These are phyloP conservation scores for Clarireedia paspali DNA, from an alignment of 2,329 filamentous ascomycete genomes.

Conservation along the genomic window DNA sequence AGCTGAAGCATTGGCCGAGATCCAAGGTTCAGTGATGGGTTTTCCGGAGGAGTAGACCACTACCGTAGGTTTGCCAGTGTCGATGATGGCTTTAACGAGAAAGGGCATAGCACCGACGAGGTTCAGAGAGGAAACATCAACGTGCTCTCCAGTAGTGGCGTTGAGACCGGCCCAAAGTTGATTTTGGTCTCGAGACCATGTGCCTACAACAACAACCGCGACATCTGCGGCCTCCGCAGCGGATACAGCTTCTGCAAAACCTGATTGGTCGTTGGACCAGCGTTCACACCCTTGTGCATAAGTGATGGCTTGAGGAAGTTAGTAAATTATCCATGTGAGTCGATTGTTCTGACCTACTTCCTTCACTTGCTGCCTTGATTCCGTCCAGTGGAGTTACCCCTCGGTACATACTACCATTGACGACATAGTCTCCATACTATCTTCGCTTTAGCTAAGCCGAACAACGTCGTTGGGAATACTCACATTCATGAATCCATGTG, in stretches of 20 bases:
- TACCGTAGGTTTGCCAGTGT: slow-evolving; percentile 66
- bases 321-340: background rate
- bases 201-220: slow-evolving; percentile 66
- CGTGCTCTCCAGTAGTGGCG: slow-evolving; percentile 67
- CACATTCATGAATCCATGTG: slow-evolving; percentile 61
- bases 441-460: background rate
- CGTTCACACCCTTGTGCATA: slow-evolving; percentile 65
- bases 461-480: slow-evolving; percentile 25
- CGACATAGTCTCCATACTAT: slow-evolving; percentile 67
- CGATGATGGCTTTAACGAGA: slow-evolving; percentile 59
- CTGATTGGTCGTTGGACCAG: slow-evolving; percentile 63
- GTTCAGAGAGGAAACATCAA: slow-evolving; percentile 55
- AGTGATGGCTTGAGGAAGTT: slow-evolving; percentile 36
- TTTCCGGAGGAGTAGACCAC: slow-evolving; percentile 79
- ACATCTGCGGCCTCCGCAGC: slow-evolving; percentile 61
- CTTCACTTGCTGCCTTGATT: slow-evolving; percentile 52
- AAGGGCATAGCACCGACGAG: slow-evolving; percentile 64
- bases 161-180: slow-evolving; percentile 66
- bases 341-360: slow-evolving; percentile 28
- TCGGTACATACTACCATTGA: slow-evolving; percentile 48
- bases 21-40: slow-evolving; percentile 66
- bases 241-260: slow-evolving; percentile 58
- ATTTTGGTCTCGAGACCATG: slow-evolving; percentile 62
- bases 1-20: slow-evolving; percentile 54
- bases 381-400: slow-evolving; percentile 65